Evolutionary conservation across 2,329 filamentous ascomycete genomes (phyloP).

Genomic region (Corniculantispora saksenae): DNA sequence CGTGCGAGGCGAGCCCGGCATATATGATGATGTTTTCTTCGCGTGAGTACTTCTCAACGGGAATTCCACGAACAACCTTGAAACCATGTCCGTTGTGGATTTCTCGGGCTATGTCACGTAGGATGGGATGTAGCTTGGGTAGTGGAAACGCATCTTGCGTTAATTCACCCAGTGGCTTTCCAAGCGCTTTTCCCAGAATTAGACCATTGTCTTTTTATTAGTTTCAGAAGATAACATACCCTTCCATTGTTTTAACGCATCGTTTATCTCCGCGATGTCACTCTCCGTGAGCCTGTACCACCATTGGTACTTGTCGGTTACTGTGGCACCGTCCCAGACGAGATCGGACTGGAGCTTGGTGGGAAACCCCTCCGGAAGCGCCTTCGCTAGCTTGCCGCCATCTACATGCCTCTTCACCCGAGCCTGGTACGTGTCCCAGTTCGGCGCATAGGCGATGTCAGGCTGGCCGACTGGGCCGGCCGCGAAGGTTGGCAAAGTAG

Average conservation of each 20-base stretch:
- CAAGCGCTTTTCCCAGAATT: slow-evolving; percentile 23
- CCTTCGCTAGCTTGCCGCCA: slow-evolving; percentile 39
- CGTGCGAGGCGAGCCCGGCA: slow-evolving; percentile 58
- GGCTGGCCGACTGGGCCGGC: slow-evolving; percentile 49
- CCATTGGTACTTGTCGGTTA: slow-evolving; percentile 53
- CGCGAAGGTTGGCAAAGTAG: slow-evolving; percentile 19
- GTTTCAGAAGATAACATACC: slow-evolving; percentile 29
- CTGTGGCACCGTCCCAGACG: slow-evolving; percentile 57
- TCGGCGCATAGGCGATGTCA: slow-evolving; percentile 59
- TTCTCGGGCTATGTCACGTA: slow-evolving; percentile 54
- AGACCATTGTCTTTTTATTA: not conserved
- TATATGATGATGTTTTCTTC: slow-evolving; percentile 63
- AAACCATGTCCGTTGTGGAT: slow-evolving; percentile 62
- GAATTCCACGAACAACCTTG: slow-evolving; percentile 60
- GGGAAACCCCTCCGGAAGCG: slow-evolving; percentile 54
- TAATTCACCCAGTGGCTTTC: slow-evolving; percentile 43
- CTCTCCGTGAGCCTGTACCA: slow-evolving; percentile 48
- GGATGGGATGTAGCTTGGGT: slow-evolving; percentile 48
- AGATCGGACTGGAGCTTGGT: slow-evolving; percentile 47
- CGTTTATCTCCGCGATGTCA: slow-evolving; percentile 52
- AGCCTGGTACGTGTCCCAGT: slow-evolving; percentile 54
- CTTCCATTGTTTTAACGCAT: slow-evolving; percentile 44
- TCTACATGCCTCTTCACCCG: slow-evolving; percentile 47
- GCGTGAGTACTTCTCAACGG: slow-evolving; percentile 51
- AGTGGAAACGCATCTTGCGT: slow-evolving; percentile 56